Conservation (phyloP, 2,329 filamentous ascomycete genomes). For the Pseudogymnoascus sp. region DNA sequence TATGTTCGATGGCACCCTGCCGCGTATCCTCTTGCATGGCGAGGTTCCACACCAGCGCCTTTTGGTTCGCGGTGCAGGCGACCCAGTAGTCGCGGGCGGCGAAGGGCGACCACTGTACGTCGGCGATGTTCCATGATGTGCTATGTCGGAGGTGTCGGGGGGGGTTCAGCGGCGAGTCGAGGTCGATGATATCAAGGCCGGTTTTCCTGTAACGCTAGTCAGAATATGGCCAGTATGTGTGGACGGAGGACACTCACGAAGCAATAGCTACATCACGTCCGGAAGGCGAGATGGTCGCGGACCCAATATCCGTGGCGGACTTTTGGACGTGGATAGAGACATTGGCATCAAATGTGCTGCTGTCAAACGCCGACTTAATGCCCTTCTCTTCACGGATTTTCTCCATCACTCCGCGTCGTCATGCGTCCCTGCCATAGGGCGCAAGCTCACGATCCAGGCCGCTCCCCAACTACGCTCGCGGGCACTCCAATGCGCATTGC, state of each 20-base stretch:
- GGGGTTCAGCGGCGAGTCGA: conserved; percentile 80
- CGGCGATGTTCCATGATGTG: conserved; percentile 87
- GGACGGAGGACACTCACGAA: conserved; percentile 41
- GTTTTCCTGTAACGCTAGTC: conserved; percentile 43
- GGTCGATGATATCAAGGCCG: conserved; percentile 82
- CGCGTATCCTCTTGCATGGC: conserved; percentile 61
- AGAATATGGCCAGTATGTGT: not conserved
- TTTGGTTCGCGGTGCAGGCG: conserved; percentile 87
- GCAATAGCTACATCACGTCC: conserved; percentile 85
- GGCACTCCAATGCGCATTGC: not conserved
- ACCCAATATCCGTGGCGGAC: conserved; percentile 50
- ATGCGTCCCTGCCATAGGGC: conserved; percentile 2
- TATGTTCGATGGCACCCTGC: conserved; percentile 70
- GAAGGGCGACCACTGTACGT: conserved; percentile 96
- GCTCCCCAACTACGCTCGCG: not conserved
- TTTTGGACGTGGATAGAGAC: conserved; percentile 71
- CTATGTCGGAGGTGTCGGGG: conserved; percentile 80
- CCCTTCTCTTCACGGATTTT: conserved; percentile 45
- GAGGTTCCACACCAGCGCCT: conserved; percentile 89
- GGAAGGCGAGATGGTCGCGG: conserved; percentile 85
- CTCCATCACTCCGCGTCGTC: conserved; percentile 22
- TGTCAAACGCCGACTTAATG: conserved; percentile 67
- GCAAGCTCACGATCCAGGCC: not conserved
- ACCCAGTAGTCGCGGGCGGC: conserved; percentile 86
- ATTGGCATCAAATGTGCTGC: conserved; percentile 78